Percentiles rank a stretch among this genome's conserved stretches.
Evolutionary conservation across 176 grass and related monocot species (phyloP).

Genomic region (Echinochloa phyllopogon): DNA sequence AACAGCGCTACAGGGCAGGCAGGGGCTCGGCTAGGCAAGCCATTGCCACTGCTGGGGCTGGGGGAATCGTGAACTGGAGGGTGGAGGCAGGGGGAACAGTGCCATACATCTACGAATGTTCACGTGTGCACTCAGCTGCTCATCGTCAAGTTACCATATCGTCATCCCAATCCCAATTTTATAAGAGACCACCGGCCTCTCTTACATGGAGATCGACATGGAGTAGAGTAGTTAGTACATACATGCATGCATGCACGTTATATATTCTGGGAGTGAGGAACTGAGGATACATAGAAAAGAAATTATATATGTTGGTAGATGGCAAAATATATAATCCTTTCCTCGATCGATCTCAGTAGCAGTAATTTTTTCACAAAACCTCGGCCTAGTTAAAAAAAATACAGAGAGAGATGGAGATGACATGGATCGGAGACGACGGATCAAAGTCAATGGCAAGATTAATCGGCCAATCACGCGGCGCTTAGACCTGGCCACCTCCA

Average conservation of each 20-base stretch:
- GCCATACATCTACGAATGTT: constrained; percentile 4
- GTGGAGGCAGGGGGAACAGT: not conserved
- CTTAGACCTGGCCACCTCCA: constrained; percentile 48
- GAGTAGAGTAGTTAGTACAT: not conserved
- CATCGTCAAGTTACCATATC: not conserved
- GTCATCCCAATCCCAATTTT: not conserved
- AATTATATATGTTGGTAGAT: constrained; percentile 1
- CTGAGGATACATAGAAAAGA: not conserved
- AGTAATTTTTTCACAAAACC: constrained; percentile 33
- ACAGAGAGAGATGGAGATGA: not conserved
- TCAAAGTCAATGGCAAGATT: constrained; percentile 51
- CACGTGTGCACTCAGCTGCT: constrained; percentile 28
- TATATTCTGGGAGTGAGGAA: not conserved
- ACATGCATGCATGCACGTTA: not conserved
- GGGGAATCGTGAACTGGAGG: constrained; percentile 15
- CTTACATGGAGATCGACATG: no score
- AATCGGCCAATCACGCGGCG: not conserved
- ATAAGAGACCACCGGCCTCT: not conserved
- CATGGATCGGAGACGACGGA: constrained; percentile 26
- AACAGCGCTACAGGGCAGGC: constrained; percentile 41
- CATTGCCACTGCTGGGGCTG: not conserved
- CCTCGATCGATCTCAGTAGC: not conserved
- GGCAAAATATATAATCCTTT: constrained; percentile 34
- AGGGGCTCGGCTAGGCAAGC: not conserved
- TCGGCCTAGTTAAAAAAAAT: not conserved